Conservation (phyloP, 2,329 filamentous ascomycete genomes). For the Aspergillus sp. region DNA sequence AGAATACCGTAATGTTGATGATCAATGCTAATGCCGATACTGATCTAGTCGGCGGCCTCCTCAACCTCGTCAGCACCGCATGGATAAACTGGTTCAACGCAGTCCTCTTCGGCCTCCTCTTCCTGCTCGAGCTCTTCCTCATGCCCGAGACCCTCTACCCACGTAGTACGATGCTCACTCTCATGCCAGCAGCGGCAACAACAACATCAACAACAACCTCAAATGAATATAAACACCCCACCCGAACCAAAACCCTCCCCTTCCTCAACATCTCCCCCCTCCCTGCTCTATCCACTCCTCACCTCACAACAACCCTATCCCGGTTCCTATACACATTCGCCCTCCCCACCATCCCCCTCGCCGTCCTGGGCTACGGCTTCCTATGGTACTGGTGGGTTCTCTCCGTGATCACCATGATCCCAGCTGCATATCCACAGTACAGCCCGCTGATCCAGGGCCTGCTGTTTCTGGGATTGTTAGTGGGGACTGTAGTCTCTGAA, state of each 20-base stretch:
- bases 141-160: slow-evolving; percentile 60
- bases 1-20: no score
- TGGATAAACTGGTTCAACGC: slow-evolving; percentile 59
- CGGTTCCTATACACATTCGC: slow-evolving; percentile 51
- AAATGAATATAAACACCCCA: slow-evolving; percentile 19
- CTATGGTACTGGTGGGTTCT: slow-evolving; percentile 60
- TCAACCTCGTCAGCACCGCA: slow-evolving; percentile 46
- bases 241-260: slow-evolving; percentile 44
- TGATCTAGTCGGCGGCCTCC: slow-evolving; percentile 50
- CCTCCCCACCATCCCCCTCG: slow-evolving; percentile 47
- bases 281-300: slow-evolving; percentile 54
- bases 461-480: slow-evolving; percentile 54
- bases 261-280: slow-evolving; percentile 49
- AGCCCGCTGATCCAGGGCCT: slow-evolving; percentile 53
- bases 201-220: no score
- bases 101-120: slow-evolving; percentile 52
- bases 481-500: slow-evolving; percentile 55
- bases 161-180: slow-evolving; percentile 49
- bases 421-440: slow-evolving; percentile 53
- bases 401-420: slow-evolving; percentile 54
- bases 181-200: slow-evolving; percentile 26
- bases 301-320: slow-evolving; percentile 46
- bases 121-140: slow-evolving; percentile 50
- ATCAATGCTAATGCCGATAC: neutral
- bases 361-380: slow-evolving; percentile 53